phyloP scores from a whole-genome alignment of 495 filamentous ascomycete genomes.

The Penicillium cinerascens region DNA sequence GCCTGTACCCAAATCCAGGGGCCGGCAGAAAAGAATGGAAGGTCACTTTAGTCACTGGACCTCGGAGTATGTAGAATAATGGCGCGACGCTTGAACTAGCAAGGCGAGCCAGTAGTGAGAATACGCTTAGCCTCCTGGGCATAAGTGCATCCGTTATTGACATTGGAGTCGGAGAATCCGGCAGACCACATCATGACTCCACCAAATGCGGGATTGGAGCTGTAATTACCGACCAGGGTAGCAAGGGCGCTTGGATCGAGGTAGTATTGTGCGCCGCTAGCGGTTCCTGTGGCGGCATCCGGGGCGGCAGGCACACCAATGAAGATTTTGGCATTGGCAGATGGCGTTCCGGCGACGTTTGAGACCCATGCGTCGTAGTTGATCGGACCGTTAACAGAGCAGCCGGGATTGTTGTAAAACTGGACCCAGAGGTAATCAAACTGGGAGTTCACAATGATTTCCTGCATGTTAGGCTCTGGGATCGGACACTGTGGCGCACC shows the following conservation, averaged over 20 bases:
- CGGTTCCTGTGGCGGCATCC: slow-evolving; percentile 36
- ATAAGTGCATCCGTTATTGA: slow-evolving; percentile 40
- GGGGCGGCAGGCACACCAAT: slow-evolving; percentile 45
- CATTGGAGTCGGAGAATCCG: slow-evolving; percentile 40
- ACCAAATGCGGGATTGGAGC: slow-evolving; percentile 40
- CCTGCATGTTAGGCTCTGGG: slow-evolving; percentile 52
- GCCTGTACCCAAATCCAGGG: background rate
- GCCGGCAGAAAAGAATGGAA: background rate
- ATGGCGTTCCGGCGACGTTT: slow-evolving; percentile 36
- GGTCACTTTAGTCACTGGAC: too few relatives aligned
- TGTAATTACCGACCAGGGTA: slow-evolving; percentile 22
- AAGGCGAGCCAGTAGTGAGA: slow-evolving; percentile 17
- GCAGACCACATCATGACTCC: slow-evolving; percentile 57
- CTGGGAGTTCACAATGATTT: slow-evolving; percentile 24
- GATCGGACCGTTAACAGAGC: slow-evolving; percentile 18
- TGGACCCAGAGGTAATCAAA: slow-evolving; percentile 45
- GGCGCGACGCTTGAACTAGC: background rate
- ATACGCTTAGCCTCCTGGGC: slow-evolving; percentile 37
- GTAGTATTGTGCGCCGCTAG: slow-evolving; percentile 42
- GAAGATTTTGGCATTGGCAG: slow-evolving; percentile 43
- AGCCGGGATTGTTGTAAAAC: slow-evolving; percentile 44
- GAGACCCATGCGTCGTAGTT: slow-evolving; percentile 47
- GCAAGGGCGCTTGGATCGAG: slow-evolving; percentile 36
- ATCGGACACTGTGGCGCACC: slow-evolving; percentile 56
- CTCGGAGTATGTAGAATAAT: too few relatives aligned